Percentiles rank a stretch among this genome's conserved stretches.
Evolutionary conservation across 805 yeast genomes (phyloP).

Genomic region (Schwanniomyces yamadae): DNA sequence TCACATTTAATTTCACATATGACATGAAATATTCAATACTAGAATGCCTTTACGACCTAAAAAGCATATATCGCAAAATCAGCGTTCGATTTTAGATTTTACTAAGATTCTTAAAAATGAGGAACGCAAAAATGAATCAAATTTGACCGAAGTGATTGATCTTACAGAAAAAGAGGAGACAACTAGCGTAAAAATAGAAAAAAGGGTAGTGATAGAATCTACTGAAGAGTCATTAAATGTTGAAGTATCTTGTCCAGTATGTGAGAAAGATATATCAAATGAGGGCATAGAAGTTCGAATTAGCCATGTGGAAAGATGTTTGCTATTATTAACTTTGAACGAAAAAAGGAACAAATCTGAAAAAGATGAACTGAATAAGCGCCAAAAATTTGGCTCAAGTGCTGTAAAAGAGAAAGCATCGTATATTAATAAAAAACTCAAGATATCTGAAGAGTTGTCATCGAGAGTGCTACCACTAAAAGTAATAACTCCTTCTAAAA

Average conservation of each 20-base stretch:
- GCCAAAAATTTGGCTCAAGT: constrained; percentile 4
- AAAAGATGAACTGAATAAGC: constrained; percentile 25
- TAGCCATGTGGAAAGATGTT: constrained; percentile 57
- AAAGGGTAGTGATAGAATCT: not conserved
- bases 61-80: too few relatives aligned
- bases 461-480: constrained; percentile 14
- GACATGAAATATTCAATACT: too few relatives aligned
- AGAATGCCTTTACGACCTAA: too few relatives aligned
- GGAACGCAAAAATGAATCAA: too few relatives aligned
- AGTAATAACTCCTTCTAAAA: constrained; percentile 2
- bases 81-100: too few relatives aligned
- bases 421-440: constrained; percentile 10
- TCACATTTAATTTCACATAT: too few relatives aligned
- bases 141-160: too few relatives aligned
- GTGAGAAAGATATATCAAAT: constrained; percentile 38
- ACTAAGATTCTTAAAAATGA: too few relatives aligned
- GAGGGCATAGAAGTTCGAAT: constrained; percentile 44
- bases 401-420: constrained; percentile 13
- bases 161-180: not conserved
- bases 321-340: constrained; percentile 27
- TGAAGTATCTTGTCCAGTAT: constrained; percentile 61
- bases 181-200: not conserved
- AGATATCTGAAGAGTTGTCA: not conserved
- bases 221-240: constrained; percentile 3
- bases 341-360: constrained; percentile 35